phyloP scores from a whole-genome alignment of 2,329 filamentous ascomycete species.

The Phoma herbarum region DNA sequence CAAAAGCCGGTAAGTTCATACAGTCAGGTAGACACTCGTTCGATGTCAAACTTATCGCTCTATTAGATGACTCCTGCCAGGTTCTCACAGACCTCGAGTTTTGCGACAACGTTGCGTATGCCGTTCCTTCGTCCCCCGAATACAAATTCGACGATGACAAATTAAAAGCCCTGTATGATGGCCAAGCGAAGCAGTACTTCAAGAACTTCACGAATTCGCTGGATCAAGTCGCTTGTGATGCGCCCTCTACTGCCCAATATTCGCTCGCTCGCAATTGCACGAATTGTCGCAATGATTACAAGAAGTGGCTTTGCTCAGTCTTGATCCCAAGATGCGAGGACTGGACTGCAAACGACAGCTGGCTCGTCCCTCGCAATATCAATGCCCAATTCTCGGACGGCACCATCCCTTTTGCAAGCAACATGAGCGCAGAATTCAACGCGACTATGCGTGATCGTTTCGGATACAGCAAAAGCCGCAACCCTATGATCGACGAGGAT shows the following conservation, averaged over 20 bases:
- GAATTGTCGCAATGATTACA: constrained; percentile 84
- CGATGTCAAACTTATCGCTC: constrained; percentile 21
- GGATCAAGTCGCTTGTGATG: constrained; percentile 85
- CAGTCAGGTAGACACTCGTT: background rate
- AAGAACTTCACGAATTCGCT: constrained; percentile 82
- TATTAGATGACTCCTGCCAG: constrained; percentile 78
- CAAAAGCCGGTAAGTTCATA: constrained; percentile 72
- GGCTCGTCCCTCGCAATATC: constrained; percentile 74
- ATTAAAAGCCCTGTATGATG: constrained; percentile 80
- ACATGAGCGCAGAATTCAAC: constrained; percentile 35
- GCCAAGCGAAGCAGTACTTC: constrained; percentile 74
- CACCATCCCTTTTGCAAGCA: constrained; percentile 46
- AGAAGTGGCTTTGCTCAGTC: constrained; percentile 93
- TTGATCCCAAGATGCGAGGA: constrained; percentile 93
- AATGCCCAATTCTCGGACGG: constrained; percentile 74
- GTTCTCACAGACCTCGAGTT: constrained; percentile 88
- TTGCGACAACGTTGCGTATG: constrained; percentile 87
- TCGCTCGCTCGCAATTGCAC: constrained; percentile 80
- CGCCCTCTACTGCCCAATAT: constrained; percentile 75
- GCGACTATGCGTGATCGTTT: constrained; percentile 39
- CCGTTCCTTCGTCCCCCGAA: constrained; percentile 81
- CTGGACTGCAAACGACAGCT: constrained; percentile 64
- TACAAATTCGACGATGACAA: constrained; percentile 67
- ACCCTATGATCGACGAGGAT: constrained; percentile 72
- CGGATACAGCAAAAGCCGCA: constrained; percentile 69